Percentiles rank a stretch among this genome's conserved stretches.
Conservation (phyloP, 257 asterid genomes). For the Plantago major region DNA sequence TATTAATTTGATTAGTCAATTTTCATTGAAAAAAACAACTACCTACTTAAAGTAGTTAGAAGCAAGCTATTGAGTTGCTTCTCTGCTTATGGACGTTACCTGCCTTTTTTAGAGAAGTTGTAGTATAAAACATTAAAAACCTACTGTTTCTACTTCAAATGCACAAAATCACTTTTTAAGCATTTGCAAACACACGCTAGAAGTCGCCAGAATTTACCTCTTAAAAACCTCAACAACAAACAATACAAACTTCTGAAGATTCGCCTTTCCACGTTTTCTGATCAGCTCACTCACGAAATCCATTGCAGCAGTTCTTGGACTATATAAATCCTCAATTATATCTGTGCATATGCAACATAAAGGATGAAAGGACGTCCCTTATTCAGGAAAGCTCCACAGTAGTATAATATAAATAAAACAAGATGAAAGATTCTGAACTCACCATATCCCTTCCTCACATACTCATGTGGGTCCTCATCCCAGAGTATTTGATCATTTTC, state of each 20-base stretch:
- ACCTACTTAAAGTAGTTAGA: no score
- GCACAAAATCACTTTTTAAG: no score
- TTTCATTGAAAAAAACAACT: no score
- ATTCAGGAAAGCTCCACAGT: constrained; percentile 4
- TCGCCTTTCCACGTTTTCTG: constrained; percentile 91
- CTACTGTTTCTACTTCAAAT: no score
- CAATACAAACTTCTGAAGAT: constrained; percentile 76
- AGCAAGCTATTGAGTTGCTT: no score
- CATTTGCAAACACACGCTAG: no score
- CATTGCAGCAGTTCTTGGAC: constrained; percentile 99
- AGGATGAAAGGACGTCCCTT: neutral
- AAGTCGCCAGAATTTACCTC: constrained; percentile 44
- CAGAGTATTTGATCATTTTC: constrained; percentile 94
- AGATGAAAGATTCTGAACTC: constrained; percentile 17
- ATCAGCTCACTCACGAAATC: constrained; percentile 97
- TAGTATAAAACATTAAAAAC: no score
- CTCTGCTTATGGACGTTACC: no score
- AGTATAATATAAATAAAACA: constrained; percentile 1
- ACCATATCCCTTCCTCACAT: constrained; percentile 99
- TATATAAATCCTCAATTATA: constrained; percentile 90
- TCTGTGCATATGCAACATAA: constrained; percentile 46
- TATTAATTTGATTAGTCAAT: no score
- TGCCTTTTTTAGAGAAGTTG: no score
- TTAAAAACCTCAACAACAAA: constrained; percentile 81
- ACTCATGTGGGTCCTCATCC: constrained; percentile 99